Conservation (phyloP, 768 basidiomycete genomes). For the Albatrellus ellisii region DNA sequence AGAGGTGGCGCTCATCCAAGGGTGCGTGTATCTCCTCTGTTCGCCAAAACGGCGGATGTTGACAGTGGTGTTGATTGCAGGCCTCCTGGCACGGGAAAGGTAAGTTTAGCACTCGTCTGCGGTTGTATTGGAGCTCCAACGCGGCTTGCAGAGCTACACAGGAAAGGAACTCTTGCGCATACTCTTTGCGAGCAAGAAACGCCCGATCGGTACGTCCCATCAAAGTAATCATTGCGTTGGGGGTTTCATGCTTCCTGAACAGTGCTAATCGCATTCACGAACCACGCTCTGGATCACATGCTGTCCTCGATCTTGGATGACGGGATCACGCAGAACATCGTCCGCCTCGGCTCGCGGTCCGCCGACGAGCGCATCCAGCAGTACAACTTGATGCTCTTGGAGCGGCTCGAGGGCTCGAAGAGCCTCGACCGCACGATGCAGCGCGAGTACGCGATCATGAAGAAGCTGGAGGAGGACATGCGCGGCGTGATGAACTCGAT, state of each 20-base stretch:
- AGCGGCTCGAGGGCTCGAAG: conserved; percentile 29
- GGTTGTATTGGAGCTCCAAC: neutral
- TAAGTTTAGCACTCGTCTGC: conserved; percentile 14
- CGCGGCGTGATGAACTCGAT: conserved; percentile 27
- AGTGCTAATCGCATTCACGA: conserved; percentile 53
- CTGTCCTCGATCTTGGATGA: conserved; percentile 51
- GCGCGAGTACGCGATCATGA: conserved; percentile 26
- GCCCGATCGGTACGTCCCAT: conserved; percentile 30
- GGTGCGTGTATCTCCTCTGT: conserved; percentile 25
- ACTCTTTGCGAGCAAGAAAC: conserved; percentile 36
- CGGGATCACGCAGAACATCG: conserved; percentile 44
- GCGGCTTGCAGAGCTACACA: conserved; percentile 38
- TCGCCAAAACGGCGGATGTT: neutral
- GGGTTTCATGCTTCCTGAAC: neutral
- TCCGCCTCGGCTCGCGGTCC: conserved; percentile 58
- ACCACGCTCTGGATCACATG: conserved; percentile 71
- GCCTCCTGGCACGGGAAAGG: conserved; percentile 74
- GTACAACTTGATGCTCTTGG: conserved; percentile 48
- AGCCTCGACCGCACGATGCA: conserved; percentile 25
- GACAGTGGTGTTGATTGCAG: conserved; percentile 19
- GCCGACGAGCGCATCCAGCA: conserved; percentile 45
- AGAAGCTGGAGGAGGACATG: conserved; percentile 33
- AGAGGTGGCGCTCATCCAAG: conserved; percentile 60
- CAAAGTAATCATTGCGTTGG: neutral
- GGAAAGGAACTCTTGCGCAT: conserved; percentile 59